These are phyloP conservation scores for Phytophthora sansomeana DNA, from an alignment of 352 stramenopile genomes.

Conservation along the genomic window DNA sequence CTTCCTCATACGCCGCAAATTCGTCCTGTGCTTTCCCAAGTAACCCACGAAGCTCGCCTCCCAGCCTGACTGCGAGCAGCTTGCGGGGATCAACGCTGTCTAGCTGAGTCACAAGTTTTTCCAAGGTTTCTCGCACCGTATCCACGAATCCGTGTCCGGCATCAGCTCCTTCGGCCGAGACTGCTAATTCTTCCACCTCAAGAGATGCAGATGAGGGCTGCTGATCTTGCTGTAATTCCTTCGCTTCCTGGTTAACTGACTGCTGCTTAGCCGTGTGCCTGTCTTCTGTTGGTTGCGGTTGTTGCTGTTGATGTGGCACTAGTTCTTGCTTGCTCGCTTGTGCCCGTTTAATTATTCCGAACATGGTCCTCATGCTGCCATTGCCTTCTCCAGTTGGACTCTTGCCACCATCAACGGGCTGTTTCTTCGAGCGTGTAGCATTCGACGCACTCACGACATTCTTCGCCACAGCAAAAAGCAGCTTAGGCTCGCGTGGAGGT, in stretches of 20 bases:
- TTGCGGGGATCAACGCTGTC: conserved; percentile 74
- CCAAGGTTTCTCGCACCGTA: conserved; percentile 50
- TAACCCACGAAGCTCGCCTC: conserved; percentile 75
- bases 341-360: conserved; percentile 59
- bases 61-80: conserved; percentile 65
- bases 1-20: conserved; percentile 64
- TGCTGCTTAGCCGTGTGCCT: conserved; percentile 8
- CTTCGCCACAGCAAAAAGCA: conserved; percentile 38
- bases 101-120: conserved; percentile 57
- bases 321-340: conserved; percentile 24
- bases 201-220: conserved; percentile 12
- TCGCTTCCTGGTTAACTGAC: conserved; percentile 15
- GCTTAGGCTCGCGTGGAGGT: conserved; percentile 28
- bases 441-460: conserved; percentile 33
- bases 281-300: conserved; percentile 13
- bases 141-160: conserved; percentile 39
- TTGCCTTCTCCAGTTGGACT: conserved; percentile 18
- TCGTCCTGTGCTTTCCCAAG: conserved; percentile 85
- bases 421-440: conserved; percentile 31
- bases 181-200: conserved; percentile 9
- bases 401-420: conserved; percentile 3
- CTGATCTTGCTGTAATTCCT: conserved; percentile 1
- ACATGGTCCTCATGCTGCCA: conserved; percentile 42
- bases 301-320: conserved; percentile 3
- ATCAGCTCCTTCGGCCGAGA: neutral